Evolutionary conservation across 1,284 basidiomycete species (phyloP).

Genomic region (Schizophyllum commune): DNA sequence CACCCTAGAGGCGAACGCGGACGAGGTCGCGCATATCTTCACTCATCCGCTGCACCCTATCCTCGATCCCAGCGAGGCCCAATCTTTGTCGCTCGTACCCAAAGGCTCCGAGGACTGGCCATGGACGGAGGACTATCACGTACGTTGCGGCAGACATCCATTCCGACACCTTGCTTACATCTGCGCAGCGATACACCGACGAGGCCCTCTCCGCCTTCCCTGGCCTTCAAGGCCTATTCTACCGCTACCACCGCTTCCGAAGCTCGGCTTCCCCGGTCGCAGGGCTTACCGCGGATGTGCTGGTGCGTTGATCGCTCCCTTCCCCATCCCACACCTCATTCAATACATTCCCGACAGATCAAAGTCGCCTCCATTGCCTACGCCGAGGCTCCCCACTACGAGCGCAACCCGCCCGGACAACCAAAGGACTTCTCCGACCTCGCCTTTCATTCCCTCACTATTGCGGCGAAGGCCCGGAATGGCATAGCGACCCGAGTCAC

Average conservation of each 20-base stretch:
- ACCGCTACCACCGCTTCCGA: conserved; percentile 73
- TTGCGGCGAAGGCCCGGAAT: background rate
- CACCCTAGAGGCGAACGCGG: conserved; percentile 44
- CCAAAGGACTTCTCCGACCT: conserved; percentile 13
- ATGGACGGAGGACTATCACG: conserved; percentile 62
- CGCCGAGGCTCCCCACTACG: conserved; percentile 35
- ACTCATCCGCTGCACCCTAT: conserved; percentile 68
- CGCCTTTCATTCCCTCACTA: background rate
- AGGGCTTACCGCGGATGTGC: conserved; percentile 75
- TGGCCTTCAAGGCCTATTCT: conserved; percentile 37
- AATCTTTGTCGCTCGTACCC: conserved; percentile 40
- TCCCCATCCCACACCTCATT: background rate
- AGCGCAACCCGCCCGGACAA: conserved; percentile 38
- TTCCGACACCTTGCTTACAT: background rate
- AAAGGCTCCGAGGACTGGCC: conserved; percentile 70
- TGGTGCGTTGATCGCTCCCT: conserved; percentile 33
- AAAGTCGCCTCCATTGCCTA: conserved; percentile 52
- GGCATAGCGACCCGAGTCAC: background rate
- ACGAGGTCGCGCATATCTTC: conserved; percentile 76
- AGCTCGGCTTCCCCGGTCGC: conserved; percentile 71
- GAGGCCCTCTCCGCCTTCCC: conserved; percentile 36
- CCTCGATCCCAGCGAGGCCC: conserved; percentile 48
- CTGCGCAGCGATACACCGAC: conserved; percentile 48
- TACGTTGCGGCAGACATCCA: conserved; percentile 15
- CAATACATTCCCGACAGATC: conserved; percentile 34